Evolutionary conservation across 2,329 filamentous ascomycete species (phyloP), one percentile per base, ranked within the genome.

Genomic region (Fusarium sp.): DNA sequence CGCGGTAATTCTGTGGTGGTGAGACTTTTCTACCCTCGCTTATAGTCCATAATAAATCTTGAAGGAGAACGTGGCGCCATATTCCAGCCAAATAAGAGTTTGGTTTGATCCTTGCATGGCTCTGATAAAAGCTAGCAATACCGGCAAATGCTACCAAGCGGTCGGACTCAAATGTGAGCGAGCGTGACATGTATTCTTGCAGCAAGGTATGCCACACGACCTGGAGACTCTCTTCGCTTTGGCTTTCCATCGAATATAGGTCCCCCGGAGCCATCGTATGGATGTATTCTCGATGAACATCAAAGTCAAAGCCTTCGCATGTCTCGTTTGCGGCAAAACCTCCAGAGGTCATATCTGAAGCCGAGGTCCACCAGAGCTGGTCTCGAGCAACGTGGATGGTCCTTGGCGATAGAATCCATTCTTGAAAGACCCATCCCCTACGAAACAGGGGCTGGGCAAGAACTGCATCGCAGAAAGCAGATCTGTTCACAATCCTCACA

Each of bases 281-380:
- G 14, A 41, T 8, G 12, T 56, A 55, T 17, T 72, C 26, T 42
- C 47, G 63, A 9, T 38, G 32, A 7, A 70, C 28, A 2, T 73
- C 68, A 44, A 73, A 75, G 8, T 17, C 24, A 45, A 63, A 75
- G 20, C 54, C 72, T 32, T 62, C 56, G 34, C 72, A 75, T 11
- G 72, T 75, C 57, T 75, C 72, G 5, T 75, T 73, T n/a, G 65
- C 50, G 11, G 64, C 65, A 45, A 70, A 66, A 0, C 69, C 69
- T 17, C 45, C 60, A 30, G 57, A 66, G 7, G 51, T 66, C 72
- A 75, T 74, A 20, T 34, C 30, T 4, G 60, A 66, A 41, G 63
- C 52, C 17, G 64, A 66, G 22, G 72, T 75, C 72, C 72, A 75
- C 72, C 72, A 74, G 5, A 75, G 72, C 28, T 74, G 72, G 18